Conservation (phyloP, 176 grass and related monocot species). For the Raddia distichophylla region DNA sequence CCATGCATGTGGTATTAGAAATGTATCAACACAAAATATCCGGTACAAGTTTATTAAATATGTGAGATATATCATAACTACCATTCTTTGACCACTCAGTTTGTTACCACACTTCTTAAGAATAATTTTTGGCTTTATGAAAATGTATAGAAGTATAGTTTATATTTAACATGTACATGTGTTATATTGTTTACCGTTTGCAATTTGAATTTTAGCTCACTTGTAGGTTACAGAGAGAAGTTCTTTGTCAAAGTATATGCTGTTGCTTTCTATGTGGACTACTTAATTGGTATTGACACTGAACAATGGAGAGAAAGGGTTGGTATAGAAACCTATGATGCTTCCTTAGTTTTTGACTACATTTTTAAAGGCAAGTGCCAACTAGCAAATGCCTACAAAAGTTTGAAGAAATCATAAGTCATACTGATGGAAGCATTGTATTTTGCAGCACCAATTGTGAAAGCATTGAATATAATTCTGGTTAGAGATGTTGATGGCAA, state of each 20-base stretch:
- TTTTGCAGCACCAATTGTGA: constrained; percentile 65
- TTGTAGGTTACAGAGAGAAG: constrained; percentile 91
- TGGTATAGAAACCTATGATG: constrained; percentile 50
- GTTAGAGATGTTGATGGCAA: constrained; percentile 83
- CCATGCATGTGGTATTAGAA: not conserved
- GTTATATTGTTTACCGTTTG: constrained; percentile 4
- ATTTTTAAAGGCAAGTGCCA: constrained; percentile 69
- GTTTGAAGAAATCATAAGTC: constrained; percentile 11
- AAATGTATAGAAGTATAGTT: not conserved
- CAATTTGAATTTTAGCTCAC: constrained; percentile 43
- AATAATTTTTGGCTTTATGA: not conserved
- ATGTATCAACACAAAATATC: not conserved
- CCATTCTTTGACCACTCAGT: not conserved
- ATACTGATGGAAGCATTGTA: constrained; percentile 38
- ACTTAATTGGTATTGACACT: constrained; percentile 53
- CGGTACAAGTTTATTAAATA: not conserved
- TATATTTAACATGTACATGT: not conserved
- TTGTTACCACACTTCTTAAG: not conserved
- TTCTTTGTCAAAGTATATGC: constrained; percentile 95
- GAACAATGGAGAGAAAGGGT: constrained; percentile 52
- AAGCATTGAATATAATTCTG: constrained; percentile 81
- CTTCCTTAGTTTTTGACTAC: constrained; percentile 66
- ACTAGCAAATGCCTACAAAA: not conserved
- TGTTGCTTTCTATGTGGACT: constrained; percentile 71
- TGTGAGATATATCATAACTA: not conserved